These are phyloP conservation scores for Tulasnella sp. DNA, from an alignment of 768 basidiomycete genomes.

Conservation along the genomic window DNA sequence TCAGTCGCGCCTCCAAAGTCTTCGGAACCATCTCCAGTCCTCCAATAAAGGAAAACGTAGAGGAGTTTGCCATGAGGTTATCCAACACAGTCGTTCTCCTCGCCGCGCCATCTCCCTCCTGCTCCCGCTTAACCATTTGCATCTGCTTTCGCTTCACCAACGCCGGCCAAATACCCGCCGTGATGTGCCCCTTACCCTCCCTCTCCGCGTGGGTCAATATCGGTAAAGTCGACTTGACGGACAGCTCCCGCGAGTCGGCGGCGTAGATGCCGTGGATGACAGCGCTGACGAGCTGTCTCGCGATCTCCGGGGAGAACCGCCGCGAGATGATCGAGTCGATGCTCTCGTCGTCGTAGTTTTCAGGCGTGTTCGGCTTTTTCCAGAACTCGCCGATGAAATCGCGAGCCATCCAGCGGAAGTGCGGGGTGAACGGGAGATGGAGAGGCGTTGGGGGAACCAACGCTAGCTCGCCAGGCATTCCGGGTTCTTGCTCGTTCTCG, in stretches of 20 bases:
- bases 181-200: constrained; percentile 54
- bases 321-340: constrained; percentile 66
- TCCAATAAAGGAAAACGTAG: constrained; percentile 71
- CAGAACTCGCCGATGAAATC: constrained; percentile 52
- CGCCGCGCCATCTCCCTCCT: background rate
- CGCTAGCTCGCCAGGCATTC: background rate
- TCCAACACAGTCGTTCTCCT: constrained; percentile 34
- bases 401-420: constrained; percentile 32
- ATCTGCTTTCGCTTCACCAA: constrained; percentile 14
- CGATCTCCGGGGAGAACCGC: constrained; percentile 61
- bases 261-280: constrained; percentile 92
- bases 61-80: constrained; percentile 41
- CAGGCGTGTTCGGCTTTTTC: constrained; percentile 19
- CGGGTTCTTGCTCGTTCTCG: background rate
- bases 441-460: constrained; percentile 32
- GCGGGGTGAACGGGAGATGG: constrained; percentile 24
- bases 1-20: constrained; percentile 40
- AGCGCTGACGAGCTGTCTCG: constrained; percentile 63
- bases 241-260: constrained; percentile 63
- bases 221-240: constrained; percentile 68
- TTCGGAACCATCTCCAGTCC: constrained; percentile 60
- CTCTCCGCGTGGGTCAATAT: constrained; percentile 59
- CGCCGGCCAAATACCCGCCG: constrained; percentile 21
- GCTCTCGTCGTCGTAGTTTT: constrained; percentile 51
- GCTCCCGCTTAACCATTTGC: constrained; percentile 28